Percentiles rank a stretch among this genome's conserved stretches.
Conservation (phyloP, 768 basidiomycete genomes). For the Mycena maculata region DNA sequence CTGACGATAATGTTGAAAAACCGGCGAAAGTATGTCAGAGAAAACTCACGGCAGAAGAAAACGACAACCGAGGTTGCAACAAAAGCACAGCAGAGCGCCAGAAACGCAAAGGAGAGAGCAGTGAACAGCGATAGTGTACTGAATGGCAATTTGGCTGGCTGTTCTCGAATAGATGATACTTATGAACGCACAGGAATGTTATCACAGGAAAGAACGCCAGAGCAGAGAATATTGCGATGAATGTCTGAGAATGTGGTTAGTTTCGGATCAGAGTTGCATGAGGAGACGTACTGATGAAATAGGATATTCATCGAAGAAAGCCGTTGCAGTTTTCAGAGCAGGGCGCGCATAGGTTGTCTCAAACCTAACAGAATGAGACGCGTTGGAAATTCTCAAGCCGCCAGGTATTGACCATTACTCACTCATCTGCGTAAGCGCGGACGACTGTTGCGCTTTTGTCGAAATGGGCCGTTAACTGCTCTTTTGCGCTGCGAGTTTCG, state of each 20-base stretch:
- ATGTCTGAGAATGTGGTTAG: slow-evolving; percentile 46
- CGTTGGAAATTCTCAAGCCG: neutral
- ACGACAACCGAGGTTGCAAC: slow-evolving; percentile 46
- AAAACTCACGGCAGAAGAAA: slow-evolving; percentile 45
- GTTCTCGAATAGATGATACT: neutral
- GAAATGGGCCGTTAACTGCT: slow-evolving; percentile 47
- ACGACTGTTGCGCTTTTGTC: slow-evolving; percentile 51
- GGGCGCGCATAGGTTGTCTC: slow-evolving; percentile 59
- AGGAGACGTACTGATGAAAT: slow-evolving; percentile 46
- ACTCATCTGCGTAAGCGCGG: slow-evolving; percentile 50
- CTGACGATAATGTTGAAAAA: slow-evolving; percentile 37
- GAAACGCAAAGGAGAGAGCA: slow-evolving; percentile 46
- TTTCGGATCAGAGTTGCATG: neutral
- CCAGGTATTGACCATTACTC: slow-evolving; percentile 6
- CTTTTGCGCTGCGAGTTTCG: slow-evolving; percentile 34
- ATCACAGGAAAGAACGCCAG: slow-evolving; percentile 50
- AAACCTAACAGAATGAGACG: slow-evolving; percentile 49
- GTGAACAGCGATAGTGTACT: slow-evolving; percentile 47
- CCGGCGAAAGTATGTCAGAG: neutral
- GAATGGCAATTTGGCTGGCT: neutral
- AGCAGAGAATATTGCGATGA: slow-evolving; percentile 51
- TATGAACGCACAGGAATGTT: slow-evolving; percentile 52
- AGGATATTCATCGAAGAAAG: slow-evolving; percentile 49
- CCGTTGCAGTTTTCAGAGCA: slow-evolving; percentile 44
- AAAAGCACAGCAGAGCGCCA: slow-evolving; percentile 50